phyloP scores from a whole-genome alignment of 1,139 yeast genomes.

The Yamadazyma friedrichii region DNA sequence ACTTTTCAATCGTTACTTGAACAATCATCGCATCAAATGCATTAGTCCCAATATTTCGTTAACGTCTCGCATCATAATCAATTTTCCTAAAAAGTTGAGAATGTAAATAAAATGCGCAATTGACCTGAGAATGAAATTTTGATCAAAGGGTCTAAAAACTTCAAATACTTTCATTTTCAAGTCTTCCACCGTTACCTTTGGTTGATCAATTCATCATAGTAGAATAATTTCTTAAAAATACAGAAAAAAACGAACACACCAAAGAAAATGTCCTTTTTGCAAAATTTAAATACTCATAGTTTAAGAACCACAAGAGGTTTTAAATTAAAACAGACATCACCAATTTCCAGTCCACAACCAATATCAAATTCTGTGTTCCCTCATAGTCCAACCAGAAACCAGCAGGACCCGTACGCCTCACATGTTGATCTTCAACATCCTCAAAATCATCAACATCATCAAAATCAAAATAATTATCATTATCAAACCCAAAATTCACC shows the following conservation, averaged over 20 bases:
- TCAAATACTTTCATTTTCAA: background rate
- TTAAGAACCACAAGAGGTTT: constrained; percentile 56
- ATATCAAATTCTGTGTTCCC: constrained; percentile 35
- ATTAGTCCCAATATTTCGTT: background rate
- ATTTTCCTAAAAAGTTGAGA: constrained; percentile 8
- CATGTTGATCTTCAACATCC: constrained; percentile 11
- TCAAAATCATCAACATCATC: background rate
- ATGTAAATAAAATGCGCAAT: constrained; percentile 7
- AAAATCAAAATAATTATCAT: background rate
- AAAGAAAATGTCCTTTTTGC: constrained; percentile 30
- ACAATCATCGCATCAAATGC: background rate
- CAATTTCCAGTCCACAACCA: constrained; percentile 44
- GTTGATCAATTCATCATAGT: too few species aligned
- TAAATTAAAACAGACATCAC: constrained; percentile 42
- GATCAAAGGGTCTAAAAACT: constrained; percentile 5
- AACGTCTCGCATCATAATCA: constrained; percentile 1
- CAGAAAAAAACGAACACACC: background rate
- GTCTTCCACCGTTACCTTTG: too few species aligned
- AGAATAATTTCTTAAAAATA: background rate
- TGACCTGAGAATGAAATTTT: constrained; percentile 2
- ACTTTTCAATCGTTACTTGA: background rate
- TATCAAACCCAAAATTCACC: constrained; percentile 6
- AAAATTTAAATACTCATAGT: constrained; percentile 56
- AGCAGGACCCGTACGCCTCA: constrained; percentile 7
- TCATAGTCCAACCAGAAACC: constrained; percentile 20